Base-by-base conservation (phyloP, 768 basidiomycete genomes). In the Agaricus blazei region DNA sequence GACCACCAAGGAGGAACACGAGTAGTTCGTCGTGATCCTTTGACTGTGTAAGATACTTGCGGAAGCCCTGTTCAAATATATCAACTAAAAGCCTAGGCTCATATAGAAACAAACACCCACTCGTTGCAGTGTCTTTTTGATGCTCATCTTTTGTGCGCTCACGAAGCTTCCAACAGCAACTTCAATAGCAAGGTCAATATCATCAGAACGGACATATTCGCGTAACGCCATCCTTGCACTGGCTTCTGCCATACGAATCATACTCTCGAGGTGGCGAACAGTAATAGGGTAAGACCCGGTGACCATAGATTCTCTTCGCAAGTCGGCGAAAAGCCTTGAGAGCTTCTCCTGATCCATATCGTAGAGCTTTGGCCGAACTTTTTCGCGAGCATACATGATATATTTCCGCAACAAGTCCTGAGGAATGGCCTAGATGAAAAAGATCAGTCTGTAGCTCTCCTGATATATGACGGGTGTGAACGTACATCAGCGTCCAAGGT, bases 271-370 rank as follows among this genome's bases (percentile, higher is more conserved):
- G 66, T 98, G 97, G 54, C 97, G 91, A 48, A 98, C 89, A 8
- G 97, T 99, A 67, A 99, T 97, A 2, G 97, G 97, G 72, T 92
- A 97, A 23, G 96, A 98, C n/a, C 96, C 96, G 1, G 97, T 99
- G 19, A 93, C 93, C 63, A 93, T 77, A 4, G 96, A 98, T 68
- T 99, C 97, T 59, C 94, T 88, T 36, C 97, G 87, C 29, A 99
- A 79, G 68, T 99, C 97, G 23, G 92, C 87, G 68, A 97, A 99
- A 42, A 99, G 81, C n/a, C 86, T 80, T 5, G 94, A 78, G 24
- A 98, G 81, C 72, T 98, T 98, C 66, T 98, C 93, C 65, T 93
- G 90, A 69, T 99, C 97, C 62, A 98, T 78, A 63, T 98, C 91
- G 64, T 91, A 91, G 51, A 99, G 77, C 71, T 98, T 96, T 1